phyloP scores from a whole-genome alignment of 2,329 filamentous ascomycete species.

The Pyricularia grisea region DNA sequence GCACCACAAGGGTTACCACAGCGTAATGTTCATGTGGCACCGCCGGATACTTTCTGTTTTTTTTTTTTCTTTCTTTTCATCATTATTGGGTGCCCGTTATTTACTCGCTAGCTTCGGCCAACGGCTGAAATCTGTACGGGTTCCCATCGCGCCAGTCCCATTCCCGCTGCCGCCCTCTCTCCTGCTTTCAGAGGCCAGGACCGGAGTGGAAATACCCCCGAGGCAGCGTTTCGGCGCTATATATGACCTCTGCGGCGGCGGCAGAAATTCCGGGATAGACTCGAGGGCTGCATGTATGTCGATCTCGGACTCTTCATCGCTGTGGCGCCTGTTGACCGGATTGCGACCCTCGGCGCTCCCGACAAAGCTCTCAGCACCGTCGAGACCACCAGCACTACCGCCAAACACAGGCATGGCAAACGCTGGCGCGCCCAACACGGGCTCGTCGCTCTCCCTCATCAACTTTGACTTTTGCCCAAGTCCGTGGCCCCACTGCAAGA shows the following conservation, averaged over 20 bases:
- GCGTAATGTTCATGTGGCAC: neutral
- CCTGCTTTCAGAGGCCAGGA: neutral
- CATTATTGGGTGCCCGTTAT: neutral
- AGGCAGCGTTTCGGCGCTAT: too few species aligned
- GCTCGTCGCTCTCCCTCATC: neutral
- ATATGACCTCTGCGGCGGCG: neutral
- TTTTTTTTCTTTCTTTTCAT: too few species aligned
- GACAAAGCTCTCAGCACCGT: neutral
- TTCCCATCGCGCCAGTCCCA: neutral
- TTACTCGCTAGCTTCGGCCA: neutral
- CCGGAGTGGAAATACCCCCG: neutral
- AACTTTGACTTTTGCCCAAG: neutral
- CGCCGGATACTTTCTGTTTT: neutral
- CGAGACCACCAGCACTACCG: neutral
- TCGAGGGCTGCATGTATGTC: neutral
- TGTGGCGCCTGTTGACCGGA: neutral
- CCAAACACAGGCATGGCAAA: neutral
- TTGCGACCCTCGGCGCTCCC: neutral
- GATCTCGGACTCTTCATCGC: neutral
- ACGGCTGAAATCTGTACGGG: neutral
- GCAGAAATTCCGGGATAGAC: neutral
- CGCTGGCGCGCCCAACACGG: neutral
- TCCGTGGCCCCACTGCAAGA: constrained; percentile 19
- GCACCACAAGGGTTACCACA: neutral
- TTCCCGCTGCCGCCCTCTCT: neutral